phyloP scores from a whole-genome alignment of 192 early-diverging fungal genomes.

The Paraglomus brasilianum region DNA sequence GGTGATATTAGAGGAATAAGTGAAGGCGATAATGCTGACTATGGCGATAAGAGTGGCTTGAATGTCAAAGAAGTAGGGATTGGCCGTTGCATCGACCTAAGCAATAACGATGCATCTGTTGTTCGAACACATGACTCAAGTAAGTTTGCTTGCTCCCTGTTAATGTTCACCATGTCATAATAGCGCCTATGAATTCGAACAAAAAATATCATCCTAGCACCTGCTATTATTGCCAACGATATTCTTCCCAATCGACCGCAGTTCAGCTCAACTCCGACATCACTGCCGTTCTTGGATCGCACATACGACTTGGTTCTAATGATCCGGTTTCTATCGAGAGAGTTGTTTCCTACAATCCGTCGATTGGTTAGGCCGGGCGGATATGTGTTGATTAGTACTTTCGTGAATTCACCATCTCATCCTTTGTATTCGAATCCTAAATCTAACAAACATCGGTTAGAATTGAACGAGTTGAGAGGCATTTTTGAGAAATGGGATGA shows the following conservation, averaged over 20 bases:
- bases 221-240: too few species aligned
- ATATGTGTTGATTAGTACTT: conserved; percentile 42
- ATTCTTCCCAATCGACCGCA: too few species aligned
- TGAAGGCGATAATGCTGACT: not conserved
- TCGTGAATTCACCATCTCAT: conserved; percentile 34
- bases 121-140: too few species aligned
- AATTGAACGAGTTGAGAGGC: conserved; percentile 29
- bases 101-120: too few species aligned
- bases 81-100: too few species aligned
- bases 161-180: too few species aligned
- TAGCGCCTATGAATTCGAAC: too few species aligned
- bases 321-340: conserved; percentile 38
- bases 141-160: too few species aligned
- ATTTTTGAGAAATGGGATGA: conserved; percentile 15
- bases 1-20: conserved; percentile 28
- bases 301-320: conserved; percentile 37
- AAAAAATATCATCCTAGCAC: too few species aligned
- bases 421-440: conserved; percentile 33
- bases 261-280: too few species aligned
- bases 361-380: conserved; percentile 38
- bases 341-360: conserved; percentile 32
- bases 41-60: not conserved
- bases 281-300: not conserved
- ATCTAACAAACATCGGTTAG: conserved; percentile 32
- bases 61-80: not conserved